Percentiles rank a stretch among this genome's conserved stretches.
phyloP scores from a whole-genome alignment of 805 yeast species.

The Candida nonsorbophila region DNA sequence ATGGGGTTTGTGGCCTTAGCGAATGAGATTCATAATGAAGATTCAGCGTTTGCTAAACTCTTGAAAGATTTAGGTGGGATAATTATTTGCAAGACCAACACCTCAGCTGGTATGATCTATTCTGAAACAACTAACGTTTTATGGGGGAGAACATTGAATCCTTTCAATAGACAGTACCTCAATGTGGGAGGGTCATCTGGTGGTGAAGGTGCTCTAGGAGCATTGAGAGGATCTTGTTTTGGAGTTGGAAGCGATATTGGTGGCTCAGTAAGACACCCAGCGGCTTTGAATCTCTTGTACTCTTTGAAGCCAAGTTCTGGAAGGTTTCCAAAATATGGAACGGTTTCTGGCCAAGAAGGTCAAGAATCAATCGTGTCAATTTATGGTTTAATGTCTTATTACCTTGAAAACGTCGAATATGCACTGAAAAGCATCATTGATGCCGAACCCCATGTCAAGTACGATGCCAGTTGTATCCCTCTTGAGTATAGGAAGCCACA shows the following conservation, averaged over 20 bases:
- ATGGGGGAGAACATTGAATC: conserved; percentile 44
- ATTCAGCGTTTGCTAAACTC: conserved; percentile 33
- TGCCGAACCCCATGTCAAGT: conserved; percentile 60
- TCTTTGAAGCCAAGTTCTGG: conserved; percentile 42
- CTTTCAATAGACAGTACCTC: conserved; percentile 31
- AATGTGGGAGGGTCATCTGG: conserved; percentile 53
- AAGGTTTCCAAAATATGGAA: conserved; percentile 15
- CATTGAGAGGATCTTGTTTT: conserved; percentile 39
- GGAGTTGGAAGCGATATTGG: conserved; percentile 57
- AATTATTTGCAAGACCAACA: conserved; percentile 49
- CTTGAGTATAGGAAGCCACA: conserved; percentile 46
- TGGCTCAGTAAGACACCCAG: conserved; percentile 47
- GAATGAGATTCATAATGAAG: conserved; percentile 29
- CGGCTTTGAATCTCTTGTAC: conserved; percentile 36
- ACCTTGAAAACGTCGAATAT: conserved; percentile 60
- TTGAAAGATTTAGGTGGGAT: conserved; percentile 47
- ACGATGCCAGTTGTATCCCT: conserved; percentile 42
- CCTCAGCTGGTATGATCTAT: conserved; percentile 47
- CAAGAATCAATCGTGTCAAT: conserved; percentile 66
- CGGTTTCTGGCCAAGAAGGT: conserved; percentile 50
- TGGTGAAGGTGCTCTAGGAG: conserved; percentile 47
- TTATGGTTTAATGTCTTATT: conserved; percentile 61
- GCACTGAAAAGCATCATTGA: conserved; percentile 29
- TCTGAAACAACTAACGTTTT: conserved; percentile 42
- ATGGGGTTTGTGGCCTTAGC: conserved; percentile 45